Conservation (phyloP, 2,329 filamentous ascomycete species). For the Pseudogymnoascus destructans region DNA sequence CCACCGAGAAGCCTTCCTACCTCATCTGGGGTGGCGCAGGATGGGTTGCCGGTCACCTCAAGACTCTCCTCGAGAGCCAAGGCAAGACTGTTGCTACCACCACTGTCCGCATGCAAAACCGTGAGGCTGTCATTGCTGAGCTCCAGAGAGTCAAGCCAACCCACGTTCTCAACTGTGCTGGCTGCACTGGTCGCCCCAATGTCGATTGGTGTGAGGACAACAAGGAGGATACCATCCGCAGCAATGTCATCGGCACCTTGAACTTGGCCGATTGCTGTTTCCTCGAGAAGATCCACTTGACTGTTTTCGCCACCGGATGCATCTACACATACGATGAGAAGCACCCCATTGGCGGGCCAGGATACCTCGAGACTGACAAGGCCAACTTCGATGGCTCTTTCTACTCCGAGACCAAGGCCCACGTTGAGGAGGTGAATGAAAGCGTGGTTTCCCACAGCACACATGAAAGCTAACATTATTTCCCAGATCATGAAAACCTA, state of each 20-base stretch:
- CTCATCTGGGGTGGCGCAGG: conserved; percentile 53
- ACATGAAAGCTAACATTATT: not conserved
- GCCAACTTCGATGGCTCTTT: conserved; percentile 56
- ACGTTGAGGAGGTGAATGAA: conserved; percentile 45
- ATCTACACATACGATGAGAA: conserved; percentile 51
- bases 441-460: not conserved
- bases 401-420: conserved; percentile 54
- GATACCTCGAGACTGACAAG: conserved; percentile 47
- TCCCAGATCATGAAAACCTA: conserved; percentile 47
- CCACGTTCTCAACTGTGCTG: conserved; percentile 53
- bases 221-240: conserved; percentile 52
- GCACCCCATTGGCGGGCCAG: conserved; percentile 46
- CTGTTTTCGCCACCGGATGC: conserved; percentile 55
- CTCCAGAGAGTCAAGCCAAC: conserved; percentile 48
- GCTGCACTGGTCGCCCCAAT: conserved; percentile 53
- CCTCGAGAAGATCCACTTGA: conserved; percentile 45
- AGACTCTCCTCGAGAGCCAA: conserved; percentile 42
- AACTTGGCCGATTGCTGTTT: conserved; percentile 51
- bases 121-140: conserved; percentile 41
- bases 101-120: conserved; percentile 52
- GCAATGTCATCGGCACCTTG: conserved; percentile 52
- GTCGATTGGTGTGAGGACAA: conserved; percentile 62
- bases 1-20: conserved; percentile 32
- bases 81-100: conserved; percentile 49
- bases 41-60: conserved; percentile 50